Conservation (phyloP, 1,284 basidiomycete species). For the Moesziomyces globuligerus region DNA sequence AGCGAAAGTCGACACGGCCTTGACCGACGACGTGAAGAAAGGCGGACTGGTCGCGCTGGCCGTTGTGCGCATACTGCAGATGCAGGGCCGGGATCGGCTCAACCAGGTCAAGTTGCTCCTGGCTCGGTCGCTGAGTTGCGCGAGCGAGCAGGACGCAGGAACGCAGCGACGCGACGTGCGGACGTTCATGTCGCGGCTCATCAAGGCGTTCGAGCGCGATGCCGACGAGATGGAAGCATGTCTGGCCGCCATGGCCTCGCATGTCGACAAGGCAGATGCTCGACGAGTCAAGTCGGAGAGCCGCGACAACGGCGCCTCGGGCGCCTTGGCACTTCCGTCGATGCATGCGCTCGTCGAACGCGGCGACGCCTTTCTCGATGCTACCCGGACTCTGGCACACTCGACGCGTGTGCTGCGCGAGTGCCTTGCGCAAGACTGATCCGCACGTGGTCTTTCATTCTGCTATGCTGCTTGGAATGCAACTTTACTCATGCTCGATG, state of each 20-base stretch:
- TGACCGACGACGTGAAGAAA: slow-evolving; percentile 22
- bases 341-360: slow-evolving; percentile 13
- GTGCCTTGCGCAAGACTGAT: not conserved
- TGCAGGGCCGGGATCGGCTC: slow-evolving; percentile 29
- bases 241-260: slow-evolving; percentile 25
- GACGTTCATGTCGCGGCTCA: slow-evolving; percentile 14
- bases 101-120: slow-evolving; percentile 38
- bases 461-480: too few relatives aligned
- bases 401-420: slow-evolving; percentile 10
- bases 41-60: slow-evolving; percentile 22
- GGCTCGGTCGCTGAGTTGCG: slow-evolving; percentile 11
- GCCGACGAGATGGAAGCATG: slow-evolving; percentile 19
- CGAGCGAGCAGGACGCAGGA: not conserved
- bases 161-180: slow-evolving; percentile 1
- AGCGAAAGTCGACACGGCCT: not conserved
- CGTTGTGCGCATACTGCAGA: slow-evolving; percentile 15
- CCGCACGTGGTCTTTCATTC: too few relatives aligned
- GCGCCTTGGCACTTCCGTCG: slow-evolving; percentile 7
- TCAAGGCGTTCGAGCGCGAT: slow-evolving; percentile 30
- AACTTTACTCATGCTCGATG: too few relatives aligned
- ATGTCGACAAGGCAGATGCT: slow-evolving; percentile 2
- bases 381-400: slow-evolving; percentile 10
- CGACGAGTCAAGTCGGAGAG: slow-evolving; percentile 2
- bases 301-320: not conserved
- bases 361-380: slow-evolving; percentile 7